These are phyloP conservation scores for Fomitopsis pulvina DNA, from an alignment of 768 basidiomycete species.

Conservation along the genomic window DNA sequence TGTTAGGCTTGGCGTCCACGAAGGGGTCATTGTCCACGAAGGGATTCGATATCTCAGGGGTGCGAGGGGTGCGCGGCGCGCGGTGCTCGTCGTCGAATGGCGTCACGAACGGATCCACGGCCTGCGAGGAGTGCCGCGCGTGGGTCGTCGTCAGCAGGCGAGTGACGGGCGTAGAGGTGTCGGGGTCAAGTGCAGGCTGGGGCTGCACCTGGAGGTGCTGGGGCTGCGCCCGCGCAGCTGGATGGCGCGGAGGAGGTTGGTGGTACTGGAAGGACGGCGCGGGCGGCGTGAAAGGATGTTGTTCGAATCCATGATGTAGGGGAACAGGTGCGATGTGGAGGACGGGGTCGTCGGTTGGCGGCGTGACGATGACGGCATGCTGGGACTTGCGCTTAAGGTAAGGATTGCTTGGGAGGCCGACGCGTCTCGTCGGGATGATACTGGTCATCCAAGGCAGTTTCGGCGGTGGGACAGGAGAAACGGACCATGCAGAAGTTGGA, in stretches of 20 bases:
- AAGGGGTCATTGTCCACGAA: conserved; percentile 6
- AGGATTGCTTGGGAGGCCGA: conserved; percentile 9
- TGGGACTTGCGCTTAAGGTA: conserved; percentile 4
- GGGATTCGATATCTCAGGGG: conserved; percentile 6
- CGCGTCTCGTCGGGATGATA: conserved; percentile 9
- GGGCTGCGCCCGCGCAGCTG: conserved; percentile 5
- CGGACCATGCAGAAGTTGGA: conserved; percentile 25
- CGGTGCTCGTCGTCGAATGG: conserved; percentile 71
- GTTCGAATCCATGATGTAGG: conserved; percentile 35
- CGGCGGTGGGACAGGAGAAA: conserved; percentile 26
- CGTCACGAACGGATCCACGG: conserved; percentile 59
- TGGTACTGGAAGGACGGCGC: conserved; percentile 14
- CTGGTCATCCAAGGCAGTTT: conserved; percentile 17
- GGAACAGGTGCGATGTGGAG: conserved; percentile 29
- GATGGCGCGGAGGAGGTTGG: conserved; percentile 10
- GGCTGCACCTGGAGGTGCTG: conserved; percentile 7
- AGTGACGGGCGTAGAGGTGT: conserved; percentile 32
- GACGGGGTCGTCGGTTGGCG: conserved; percentile 9
- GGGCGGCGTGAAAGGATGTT: conserved; percentile 15
- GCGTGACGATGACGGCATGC: conserved; percentile 12
- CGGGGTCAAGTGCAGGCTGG: conserved; percentile 12
- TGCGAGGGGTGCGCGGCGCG: conserved; percentile 9
- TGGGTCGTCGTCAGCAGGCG: conserved; percentile 38
- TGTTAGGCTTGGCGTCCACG: conserved; percentile 21
- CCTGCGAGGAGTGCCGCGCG: conserved; percentile 34